Evolutionary conservation across 768 basidiomycete genomes (phyloP).

Genomic region (Pulveroboletus sp.): DNA sequence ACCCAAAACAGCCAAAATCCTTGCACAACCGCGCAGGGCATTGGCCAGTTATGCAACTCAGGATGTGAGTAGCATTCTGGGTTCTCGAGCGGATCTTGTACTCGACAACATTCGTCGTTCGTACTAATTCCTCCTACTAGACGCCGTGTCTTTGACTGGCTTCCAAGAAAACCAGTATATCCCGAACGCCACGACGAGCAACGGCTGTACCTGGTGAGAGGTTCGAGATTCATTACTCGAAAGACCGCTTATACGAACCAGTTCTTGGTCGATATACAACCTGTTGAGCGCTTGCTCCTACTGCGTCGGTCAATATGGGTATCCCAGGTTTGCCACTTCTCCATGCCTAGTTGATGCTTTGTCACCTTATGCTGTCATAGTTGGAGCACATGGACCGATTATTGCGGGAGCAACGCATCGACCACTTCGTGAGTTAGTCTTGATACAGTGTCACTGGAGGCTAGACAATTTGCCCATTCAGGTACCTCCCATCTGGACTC

Average conservation of each 20-base stretch:
- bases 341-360: not conserved
- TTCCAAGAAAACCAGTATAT: constrained; percentile 20
- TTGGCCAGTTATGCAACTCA: constrained; percentile 18
- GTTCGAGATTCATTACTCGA: not conserved
- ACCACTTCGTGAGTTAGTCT: constrained; percentile 16
- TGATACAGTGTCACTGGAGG: not conserved
- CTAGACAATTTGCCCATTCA: constrained; percentile 1
- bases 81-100: not conserved
- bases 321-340: constrained; percentile 12
- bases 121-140: constrained; percentile 6
- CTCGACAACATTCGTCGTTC: not conserved
- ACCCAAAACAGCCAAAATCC: constrained; percentile 11
- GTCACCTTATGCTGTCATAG: constrained; percentile 11
- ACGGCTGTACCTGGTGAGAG: constrained; percentile 24
- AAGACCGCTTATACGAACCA: constrained; percentile 6
- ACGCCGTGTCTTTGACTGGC: constrained; percentile 8
- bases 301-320: constrained; percentile 11
- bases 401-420: constrained; percentile 15
- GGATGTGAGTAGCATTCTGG: constrained; percentile 10
- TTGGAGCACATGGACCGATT: constrained; percentile 18
- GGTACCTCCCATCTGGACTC: constrained; percentile 22
- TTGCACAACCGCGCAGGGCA: constrained; percentile 15
- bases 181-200: constrained; percentile 15
- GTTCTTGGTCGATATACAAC: constrained; percentile 31
- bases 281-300: constrained; percentile 26